A percentile compares a stretch with the other conserved stretches of the same genome.
These are phyloP conservation scores for Daldinia sp. DNA, from an alignment of 2,329 filamentous ascomycete species.

Conservation along the genomic window DNA sequence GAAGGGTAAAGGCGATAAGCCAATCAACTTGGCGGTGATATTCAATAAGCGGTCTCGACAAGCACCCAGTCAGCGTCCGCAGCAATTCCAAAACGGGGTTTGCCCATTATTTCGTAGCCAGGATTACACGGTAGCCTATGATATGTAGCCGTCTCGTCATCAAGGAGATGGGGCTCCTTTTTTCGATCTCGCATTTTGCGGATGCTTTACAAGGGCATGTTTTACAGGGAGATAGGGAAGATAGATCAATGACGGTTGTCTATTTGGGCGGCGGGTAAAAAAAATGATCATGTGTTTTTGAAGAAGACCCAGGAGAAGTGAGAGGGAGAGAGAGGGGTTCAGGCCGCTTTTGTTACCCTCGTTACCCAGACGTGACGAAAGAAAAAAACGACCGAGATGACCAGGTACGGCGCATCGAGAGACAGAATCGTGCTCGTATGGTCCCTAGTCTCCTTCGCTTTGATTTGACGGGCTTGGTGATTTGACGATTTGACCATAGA, in stretches of 20 bases:
- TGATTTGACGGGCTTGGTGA: neutral
- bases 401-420: conserved; percentile 35
- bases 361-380: conserved; percentile 29
- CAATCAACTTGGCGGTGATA: conserved; percentile 42
- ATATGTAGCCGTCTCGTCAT: conserved; percentile 36
- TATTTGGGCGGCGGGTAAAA: conserved; percentile 31
- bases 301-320: conserved; percentile 33
- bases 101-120: conserved; percentile 36
- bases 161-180: conserved; percentile 33
- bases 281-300: conserved; percentile 39
- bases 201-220: conserved; percentile 17
- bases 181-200: conserved; percentile 43
- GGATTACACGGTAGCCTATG: conserved; percentile 41
- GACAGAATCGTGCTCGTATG: conserved; percentile 19
- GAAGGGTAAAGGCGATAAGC: conserved; percentile 35
- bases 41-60: conserved; percentile 36
- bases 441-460: conserved; percentile 20
- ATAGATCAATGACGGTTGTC: conserved; percentile 34
- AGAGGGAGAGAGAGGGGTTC: conserved; percentile 27
- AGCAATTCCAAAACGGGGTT: conserved; percentile 39
- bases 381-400: conserved; percentile 27
- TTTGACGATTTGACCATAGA: conserved; percentile 28
- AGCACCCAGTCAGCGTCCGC: conserved; percentile 42
- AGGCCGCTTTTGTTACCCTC: conserved; percentile 27
- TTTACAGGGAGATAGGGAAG: conserved; percentile 40